Percentiles rank a stretch among this genome's conserved stretches.
These are phyloP conservation scores for Saccharomycopsis selenospora DNA, from an alignment of 805 yeast genomes.

Conservation along the genomic window DNA sequence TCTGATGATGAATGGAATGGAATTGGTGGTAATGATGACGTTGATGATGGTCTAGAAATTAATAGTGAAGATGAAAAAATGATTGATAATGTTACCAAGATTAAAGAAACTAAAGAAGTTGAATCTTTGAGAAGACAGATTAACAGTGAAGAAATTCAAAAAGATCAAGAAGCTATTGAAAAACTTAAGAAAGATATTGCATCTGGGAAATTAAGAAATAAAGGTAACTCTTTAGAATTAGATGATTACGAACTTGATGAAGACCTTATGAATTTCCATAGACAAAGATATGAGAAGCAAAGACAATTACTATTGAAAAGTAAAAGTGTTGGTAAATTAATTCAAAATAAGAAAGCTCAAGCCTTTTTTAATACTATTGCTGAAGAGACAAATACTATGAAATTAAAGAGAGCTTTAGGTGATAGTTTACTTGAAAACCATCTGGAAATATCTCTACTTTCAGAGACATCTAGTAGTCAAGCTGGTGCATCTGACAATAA, in stretches of 20 bases:
- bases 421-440: constrained; percentile 26
- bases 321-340: constrained; percentile 36
- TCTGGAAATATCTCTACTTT: constrained; percentile 14
- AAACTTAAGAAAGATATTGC: constrained; percentile 60
- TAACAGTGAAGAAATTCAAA: constrained; percentile 51
- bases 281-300: constrained; percentile 35
- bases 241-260: constrained; percentile 47
- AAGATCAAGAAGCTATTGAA: constrained; percentile 57
- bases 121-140: constrained; percentile 51
- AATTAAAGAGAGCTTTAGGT: constrained; percentile 26
- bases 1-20: constrained; percentile 88
- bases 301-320: constrained; percentile 41
- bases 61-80: constrained; percentile 72
- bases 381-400: constrained; percentile 34
- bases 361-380: constrained; percentile 64
- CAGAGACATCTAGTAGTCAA: constrained; percentile 4
- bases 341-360: constrained; percentile 48
- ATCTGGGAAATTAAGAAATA: constrained; percentile 60
- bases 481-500: constrained; percentile 24
- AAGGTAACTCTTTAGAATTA: constrained; percentile 45
- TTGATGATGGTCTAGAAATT: constrained; percentile 44
- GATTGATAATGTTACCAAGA: constrained; percentile 62
- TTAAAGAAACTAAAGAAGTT: constrained; percentile 42
- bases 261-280: constrained; percentile 29
- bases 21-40: constrained; percentile 58